Base-by-base conservation (phyloP, 2,329 filamentous ascomycete species). In the Pestalotiopsis sp. region DNA sequence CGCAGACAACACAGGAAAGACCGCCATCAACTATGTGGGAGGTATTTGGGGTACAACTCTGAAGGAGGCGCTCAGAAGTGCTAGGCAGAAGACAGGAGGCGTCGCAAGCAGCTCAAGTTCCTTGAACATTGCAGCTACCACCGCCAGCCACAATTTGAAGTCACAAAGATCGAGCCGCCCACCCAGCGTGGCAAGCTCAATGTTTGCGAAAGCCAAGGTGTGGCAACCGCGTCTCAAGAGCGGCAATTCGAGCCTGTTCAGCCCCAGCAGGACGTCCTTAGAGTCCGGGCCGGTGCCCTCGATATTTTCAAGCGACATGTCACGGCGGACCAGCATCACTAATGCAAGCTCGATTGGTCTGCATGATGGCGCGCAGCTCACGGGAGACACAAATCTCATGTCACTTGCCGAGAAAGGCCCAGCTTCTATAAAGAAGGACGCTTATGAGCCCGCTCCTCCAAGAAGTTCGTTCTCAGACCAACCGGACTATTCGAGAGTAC, bases 1-100 rank as follows among this genome's bases (percentile, higher is more conserved):
- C n/a, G 61, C 39, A 20, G 64, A 65, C 64, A 65, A 65, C 25
- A 65, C 41, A 6, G 49, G 49, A 36, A 65, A 65, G 31, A 65
- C 41, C 4, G 64, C 64, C 17, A 17, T 65, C n/a, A 55, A 38
- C 36, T 64, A 64, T 31, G 61, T 64, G n/a, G 61, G 61, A 45
- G 61, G 61, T 6, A 25, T 64, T 41, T 64, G 61, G 61, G 23
- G 25, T 14, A 23, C 38, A 20, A 39, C 45, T 23, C 14, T 64
- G 20, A 64, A 64, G 38, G 20, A 25, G 20, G 39, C 61, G 38
- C 39, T 64, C 20, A 64, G 25, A 39, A 64, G 25, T 49, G 61
- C 38, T 12, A 64, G 17, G 38, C 25, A 62, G 13, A 39, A 20
- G 23, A 14, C 57, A 59, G 36, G 25, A n/a, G 59, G 36, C 27